A percentile compares a stretch with the other conserved stretches of the same genome.
Evolutionary conservation across 805 yeast genomes (phyloP).

Genomic region (Saturnispora quitensis): DNA sequence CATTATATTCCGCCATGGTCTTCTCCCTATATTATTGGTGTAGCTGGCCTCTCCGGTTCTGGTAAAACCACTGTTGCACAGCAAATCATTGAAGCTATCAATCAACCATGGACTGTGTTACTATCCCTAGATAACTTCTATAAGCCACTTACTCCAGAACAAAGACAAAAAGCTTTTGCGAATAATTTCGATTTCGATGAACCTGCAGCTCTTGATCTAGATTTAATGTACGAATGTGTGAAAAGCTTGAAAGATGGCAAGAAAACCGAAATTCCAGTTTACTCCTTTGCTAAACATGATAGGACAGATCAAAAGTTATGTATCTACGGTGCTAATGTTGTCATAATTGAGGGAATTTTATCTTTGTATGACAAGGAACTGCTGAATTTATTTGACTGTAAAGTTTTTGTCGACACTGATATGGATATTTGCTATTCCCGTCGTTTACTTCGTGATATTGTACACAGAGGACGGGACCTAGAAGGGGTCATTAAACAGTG

Average conservation of each 20-base stretch:
- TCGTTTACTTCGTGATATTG: slow-evolving; percentile 77
- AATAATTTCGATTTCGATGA: slow-evolving; percentile 78
- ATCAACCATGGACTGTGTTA: slow-evolving; percentile 92
- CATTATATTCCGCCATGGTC: slow-evolving; percentile 79
- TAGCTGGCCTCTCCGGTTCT: slow-evolving; percentile 81
- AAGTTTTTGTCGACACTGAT: slow-evolving; percentile 89
- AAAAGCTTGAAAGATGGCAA: slow-evolving; percentile 61
- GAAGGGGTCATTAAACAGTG: slow-evolving; percentile 80
- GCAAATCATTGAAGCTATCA: slow-evolving; percentile 60
- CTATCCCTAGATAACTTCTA: slow-evolving; percentile 88
- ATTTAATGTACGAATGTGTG: slow-evolving; percentile 56
- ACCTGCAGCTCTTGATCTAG: slow-evolving; percentile 80
- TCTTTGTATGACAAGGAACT: slow-evolving; percentile 67
- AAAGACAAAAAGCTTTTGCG: slow-evolving; percentile 52
- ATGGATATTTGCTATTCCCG: slow-evolving; percentile 87
- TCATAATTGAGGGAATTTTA: slow-evolving; percentile 85
- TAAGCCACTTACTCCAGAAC: slow-evolving; percentile 56
- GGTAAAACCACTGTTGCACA: slow-evolving; percentile 93
- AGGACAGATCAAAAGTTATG: slow-evolving; percentile 58
- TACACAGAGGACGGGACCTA: slow-evolving; percentile 78
- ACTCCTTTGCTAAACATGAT: slow-evolving; percentile 57
- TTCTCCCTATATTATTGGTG: slow-evolving; percentile 77
- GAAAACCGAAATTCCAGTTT: slow-evolving; percentile 55
- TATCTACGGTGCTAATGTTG: slow-evolving; percentile 89
- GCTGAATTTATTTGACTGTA: slow-evolving; percentile 70